Percentiles rank a stretch among this genome's conserved stretches.
Evolutionary conservation across 176 grass and related monocot species (phyloP).

Genomic region (Triticum urartu): DNA sequence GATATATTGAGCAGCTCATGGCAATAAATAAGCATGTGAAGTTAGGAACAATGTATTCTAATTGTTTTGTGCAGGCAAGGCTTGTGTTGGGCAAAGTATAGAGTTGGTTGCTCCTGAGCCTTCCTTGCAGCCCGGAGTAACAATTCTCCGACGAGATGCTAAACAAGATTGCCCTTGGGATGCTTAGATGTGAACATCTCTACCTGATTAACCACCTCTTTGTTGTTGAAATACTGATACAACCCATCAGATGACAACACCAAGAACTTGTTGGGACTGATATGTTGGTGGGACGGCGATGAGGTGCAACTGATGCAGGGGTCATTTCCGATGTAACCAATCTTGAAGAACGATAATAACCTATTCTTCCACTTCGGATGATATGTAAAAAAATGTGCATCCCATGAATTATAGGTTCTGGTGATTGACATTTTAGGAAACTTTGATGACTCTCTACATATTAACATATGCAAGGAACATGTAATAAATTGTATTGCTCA

Average conservation of each 20-base stretch:
- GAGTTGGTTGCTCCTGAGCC: slow-evolving; percentile 36
- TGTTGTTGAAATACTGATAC: slow-evolving; percentile 83
- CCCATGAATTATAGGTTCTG: no score
- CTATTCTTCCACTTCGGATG: no score
- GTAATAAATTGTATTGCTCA: no score
- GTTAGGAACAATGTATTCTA: neutral
- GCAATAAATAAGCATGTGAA: neutral
- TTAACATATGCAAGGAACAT: no score
- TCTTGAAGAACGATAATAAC: no score
- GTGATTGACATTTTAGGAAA: no score
- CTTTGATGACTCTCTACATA: no score
- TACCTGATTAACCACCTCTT: slow-evolving; percentile 53
- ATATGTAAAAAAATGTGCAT: no score
- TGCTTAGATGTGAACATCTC: slow-evolving; percentile 19
- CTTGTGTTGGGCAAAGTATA: neutral
- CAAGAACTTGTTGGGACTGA: slow-evolving; percentile 39
- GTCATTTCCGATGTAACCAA: no score
- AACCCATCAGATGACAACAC: slow-evolving; percentile 83
- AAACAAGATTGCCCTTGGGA: slow-evolving; percentile 68
- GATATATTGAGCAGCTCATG: slow-evolving; percentile 63
- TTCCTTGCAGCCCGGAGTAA: slow-evolving; percentile 60
- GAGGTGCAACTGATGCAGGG: no score
- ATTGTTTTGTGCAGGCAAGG: neutral
- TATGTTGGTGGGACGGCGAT: no score
- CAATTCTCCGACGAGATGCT: slow-evolving; percentile 59